Conservation (phyloP, 345 rosid genomes). For the Corchorus capsularis region DNA sequence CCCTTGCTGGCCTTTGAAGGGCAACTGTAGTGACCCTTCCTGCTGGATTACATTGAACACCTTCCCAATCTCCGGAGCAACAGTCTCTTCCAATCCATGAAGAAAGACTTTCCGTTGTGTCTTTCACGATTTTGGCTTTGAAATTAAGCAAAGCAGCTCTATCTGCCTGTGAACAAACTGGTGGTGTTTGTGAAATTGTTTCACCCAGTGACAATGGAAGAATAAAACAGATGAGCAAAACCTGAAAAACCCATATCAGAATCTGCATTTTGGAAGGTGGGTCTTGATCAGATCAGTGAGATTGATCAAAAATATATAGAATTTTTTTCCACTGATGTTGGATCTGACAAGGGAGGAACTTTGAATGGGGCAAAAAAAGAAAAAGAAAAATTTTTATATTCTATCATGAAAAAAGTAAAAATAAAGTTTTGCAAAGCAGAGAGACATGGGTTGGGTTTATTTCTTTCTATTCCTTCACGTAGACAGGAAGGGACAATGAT, state of each 20-base stretch:
- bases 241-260: constrained; percentile 53
- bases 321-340: constrained; percentile 9
- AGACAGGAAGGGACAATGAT: constrained; percentile 76
- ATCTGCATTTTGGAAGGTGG: constrained; percentile 70
- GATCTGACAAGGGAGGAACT: constrained; percentile 40
- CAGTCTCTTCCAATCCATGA: constrained; percentile 82
- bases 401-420: constrained; percentile 34
- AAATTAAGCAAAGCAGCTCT: constrained; percentile 72
- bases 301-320: constrained; percentile 7
- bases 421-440: constrained; percentile 23
- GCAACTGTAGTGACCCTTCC: constrained; percentile 68
- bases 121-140: constrained; percentile 69
- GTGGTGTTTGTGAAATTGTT: constrained; percentile 21
- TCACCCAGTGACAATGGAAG: constrained; percentile 32
- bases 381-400: constrained; percentile 13
- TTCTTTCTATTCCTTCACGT: constrained; percentile 46
- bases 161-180: constrained; percentile 64
- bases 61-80: constrained; percentile 91
- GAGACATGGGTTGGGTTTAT: constrained; percentile 34
- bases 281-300: constrained; percentile 40
- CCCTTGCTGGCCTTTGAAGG: constrained; percentile 51
- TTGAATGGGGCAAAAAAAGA: constrained; percentile 26
- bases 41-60: constrained; percentile 68
- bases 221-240: constrained; percentile 41
- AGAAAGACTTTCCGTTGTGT: constrained; percentile 62